A percentile compares a stretch with the other conserved stretches of the same genome.
These are phyloP conservation scores for Gomphus sp. DNA, from an alignment of 1,284 basidiomycete genomes.

Conservation along the genomic window DNA sequence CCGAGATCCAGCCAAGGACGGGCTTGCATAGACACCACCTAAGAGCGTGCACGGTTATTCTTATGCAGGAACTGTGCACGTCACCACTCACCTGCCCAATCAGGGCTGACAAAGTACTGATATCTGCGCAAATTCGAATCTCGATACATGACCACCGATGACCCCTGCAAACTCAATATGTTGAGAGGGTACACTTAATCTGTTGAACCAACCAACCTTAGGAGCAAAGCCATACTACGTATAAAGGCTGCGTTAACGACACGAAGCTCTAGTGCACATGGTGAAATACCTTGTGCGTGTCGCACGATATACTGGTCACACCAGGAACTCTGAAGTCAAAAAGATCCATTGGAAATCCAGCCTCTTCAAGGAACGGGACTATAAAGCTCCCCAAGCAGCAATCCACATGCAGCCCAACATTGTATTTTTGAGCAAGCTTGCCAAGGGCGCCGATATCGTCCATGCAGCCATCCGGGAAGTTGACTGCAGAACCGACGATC, in stretches of 20 bases:
- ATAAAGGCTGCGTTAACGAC: constrained; percentile 6
- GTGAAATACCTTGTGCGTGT: constrained; percentile 75
- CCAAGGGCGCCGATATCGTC: constrained; percentile 84
- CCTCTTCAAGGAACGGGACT: constrained; percentile 75
- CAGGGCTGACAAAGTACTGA: constrained; percentile 80
- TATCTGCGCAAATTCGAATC: constrained; percentile 61
- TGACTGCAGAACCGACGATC: constrained; percentile 86
- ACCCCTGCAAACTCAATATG: constrained; percentile 44
- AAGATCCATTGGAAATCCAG: constrained; percentile 33
- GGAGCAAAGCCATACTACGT: constrained; percentile 72
- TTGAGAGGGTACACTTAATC: not conserved
- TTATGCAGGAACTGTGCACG: not conserved
- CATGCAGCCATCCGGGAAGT: constrained; percentile 86
- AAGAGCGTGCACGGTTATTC: not conserved
- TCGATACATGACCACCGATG: constrained; percentile 92
- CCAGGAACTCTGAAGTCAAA: constrained; percentile 90
- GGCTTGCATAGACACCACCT: constrained; percentile 77
- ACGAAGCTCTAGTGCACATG: not conserved
- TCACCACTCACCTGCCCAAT: constrained; percentile 55
- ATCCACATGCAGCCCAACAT: constrained; percentile 87
- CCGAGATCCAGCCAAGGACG: constrained; percentile 84
- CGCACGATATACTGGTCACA: constrained; percentile 86
- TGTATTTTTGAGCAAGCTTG: constrained; percentile 65
- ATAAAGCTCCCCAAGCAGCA: constrained; percentile 92
- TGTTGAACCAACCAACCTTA: constrained; percentile 42